Base-by-base conservation (phyloP, 1,284 basidiomycete genomes). In the Microbotryum saponariae region DNA sequence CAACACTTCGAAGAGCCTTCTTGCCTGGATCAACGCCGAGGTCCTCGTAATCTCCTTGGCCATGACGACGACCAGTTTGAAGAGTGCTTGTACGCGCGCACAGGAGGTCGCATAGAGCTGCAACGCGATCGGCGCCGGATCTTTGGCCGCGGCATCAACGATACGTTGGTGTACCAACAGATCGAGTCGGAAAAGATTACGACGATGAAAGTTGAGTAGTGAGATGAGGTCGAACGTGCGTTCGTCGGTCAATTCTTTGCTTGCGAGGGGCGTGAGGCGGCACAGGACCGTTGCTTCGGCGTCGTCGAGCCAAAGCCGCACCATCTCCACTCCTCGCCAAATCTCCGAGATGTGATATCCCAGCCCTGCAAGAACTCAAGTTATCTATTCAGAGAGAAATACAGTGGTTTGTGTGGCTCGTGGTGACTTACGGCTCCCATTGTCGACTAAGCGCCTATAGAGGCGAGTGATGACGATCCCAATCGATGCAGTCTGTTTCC, bases 101-200 rank as follows among this genome's bases (percentile, higher is more conserved):
- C 54, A 18, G 6, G 51, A 54, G 7, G 29, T 51, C n/a, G 31
- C 14, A 27, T 62, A 65, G 18, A 29, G 44, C 14, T 49, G 29
- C 16, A 62, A 44, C 5, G 62, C 27, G 16, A 12, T 12, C 9
- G 56, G 51, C 1, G 45, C 10, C 3, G 27, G 31, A 25, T 37
- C 25, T 3, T 33, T 44, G 10, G 16, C 47, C 20, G 46, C 31
- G 6, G 52, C 48, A 18, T 61, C 60, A 23, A 62, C 31, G 42
- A 65, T 55, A n/a, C 47, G 52, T 48, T 65, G 56, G 29, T 62
- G 58, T 2, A 55, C 20, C 37, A 65, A 58, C 21, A 65, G 55
- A 46, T 65, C 60, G 55, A 65, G 58, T 14, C 48, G 60, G 23
- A 61, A 21, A 1, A 56, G 42, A 21, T 46, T 21, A 12, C 58